These are phyloP conservation scores for Neocucurbitaria cava DNA, from an alignment of 2,329 filamentous ascomycete genomes.

Conservation along the genomic window DNA sequence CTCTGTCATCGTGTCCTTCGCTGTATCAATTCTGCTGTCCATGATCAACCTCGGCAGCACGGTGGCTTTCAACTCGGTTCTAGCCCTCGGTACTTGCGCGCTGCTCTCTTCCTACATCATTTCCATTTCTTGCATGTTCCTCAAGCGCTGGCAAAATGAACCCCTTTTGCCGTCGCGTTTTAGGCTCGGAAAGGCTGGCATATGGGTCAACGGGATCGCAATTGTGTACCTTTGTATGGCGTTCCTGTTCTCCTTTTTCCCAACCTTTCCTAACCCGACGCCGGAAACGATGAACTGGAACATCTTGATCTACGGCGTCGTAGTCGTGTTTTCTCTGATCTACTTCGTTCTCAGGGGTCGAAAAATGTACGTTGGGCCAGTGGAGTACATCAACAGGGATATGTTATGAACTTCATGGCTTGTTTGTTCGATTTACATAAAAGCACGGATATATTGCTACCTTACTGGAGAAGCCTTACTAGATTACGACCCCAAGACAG, in stretches of 20 bases:
- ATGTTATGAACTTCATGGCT: not conserved
- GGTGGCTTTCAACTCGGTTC: constrained; percentile 37
- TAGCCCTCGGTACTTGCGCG: constrained; percentile 29
- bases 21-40: constrained; percentile 50
- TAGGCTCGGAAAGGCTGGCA: constrained; percentile 54
- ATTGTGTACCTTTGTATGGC: constrained; percentile 50
- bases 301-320: constrained; percentile 54
- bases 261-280: constrained; percentile 35
- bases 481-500: not conserved
- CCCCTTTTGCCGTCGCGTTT: constrained; percentile 54
- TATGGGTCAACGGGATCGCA: constrained; percentile 53
- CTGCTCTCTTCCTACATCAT: constrained; percentile 42
- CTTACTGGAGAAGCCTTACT: not conserved
- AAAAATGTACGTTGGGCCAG: constrained; percentile 49
- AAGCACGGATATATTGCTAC: not conserved
- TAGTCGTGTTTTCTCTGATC: constrained; percentile 52
- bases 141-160: constrained; percentile 53
- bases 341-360: constrained; percentile 54
- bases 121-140: constrained; percentile 55
- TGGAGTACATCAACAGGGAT: constrained; percentile 31
- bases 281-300: constrained; percentile 57
- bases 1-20: constrained; percentile 52
- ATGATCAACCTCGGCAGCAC: constrained; percentile 59
- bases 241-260: constrained; percentile 57
- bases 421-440: not conserved